Percentiles rank a stretch among this genome's conserved stretches.
Conservation (phyloP, 2,329 filamentous ascomycete species). For the Escovopsis sp. region DNA sequence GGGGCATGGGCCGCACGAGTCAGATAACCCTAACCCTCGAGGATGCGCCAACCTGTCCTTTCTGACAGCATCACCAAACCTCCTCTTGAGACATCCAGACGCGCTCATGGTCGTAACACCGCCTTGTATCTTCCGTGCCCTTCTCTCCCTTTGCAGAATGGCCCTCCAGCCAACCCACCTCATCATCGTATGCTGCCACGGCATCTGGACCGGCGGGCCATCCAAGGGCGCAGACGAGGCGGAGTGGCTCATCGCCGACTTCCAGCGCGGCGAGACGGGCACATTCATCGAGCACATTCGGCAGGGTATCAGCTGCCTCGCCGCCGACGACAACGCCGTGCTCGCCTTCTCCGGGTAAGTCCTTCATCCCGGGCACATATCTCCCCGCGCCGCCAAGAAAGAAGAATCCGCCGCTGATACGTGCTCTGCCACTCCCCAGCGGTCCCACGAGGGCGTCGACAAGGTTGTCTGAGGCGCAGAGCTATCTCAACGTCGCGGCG, state of each 20-base stretch:
- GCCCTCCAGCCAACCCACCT: conserved; percentile 33
- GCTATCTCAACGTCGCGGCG: conserved; percentile 41
- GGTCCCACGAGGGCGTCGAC: conserved; percentile 48
- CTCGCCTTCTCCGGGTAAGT: conserved; percentile 60
- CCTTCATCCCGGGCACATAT: background rate
- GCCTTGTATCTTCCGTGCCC: conserved; percentile 3
- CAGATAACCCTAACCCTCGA: background rate
- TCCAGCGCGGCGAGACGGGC: conserved; percentile 62
- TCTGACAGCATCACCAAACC: too few relatives aligned
- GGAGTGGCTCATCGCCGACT: conserved; percentile 62
- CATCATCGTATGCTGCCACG: conserved; percentile 73
- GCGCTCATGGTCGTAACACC: too few relatives aligned
- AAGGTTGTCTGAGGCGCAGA: conserved; percentile 42
- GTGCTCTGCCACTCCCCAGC: conserved; percentile 21
- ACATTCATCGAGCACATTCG: conserved; percentile 69
- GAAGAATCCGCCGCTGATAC: too few relatives aligned
- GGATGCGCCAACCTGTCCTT: too few relatives aligned
- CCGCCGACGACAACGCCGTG: conserved; percentile 29
- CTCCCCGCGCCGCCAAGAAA: too few relatives aligned
- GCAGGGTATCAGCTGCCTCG: conserved; percentile 42
- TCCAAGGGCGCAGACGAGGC: conserved; percentile 35
- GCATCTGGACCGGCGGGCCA: conserved; percentile 53
- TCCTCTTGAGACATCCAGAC: too few relatives aligned
- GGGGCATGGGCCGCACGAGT: too few relatives aligned
- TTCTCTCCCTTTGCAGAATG: conserved; percentile 2